Conservation (phyloP, 2,329 filamentous ascomycete genomes). For the Tolypocladium amazonense region DNA sequence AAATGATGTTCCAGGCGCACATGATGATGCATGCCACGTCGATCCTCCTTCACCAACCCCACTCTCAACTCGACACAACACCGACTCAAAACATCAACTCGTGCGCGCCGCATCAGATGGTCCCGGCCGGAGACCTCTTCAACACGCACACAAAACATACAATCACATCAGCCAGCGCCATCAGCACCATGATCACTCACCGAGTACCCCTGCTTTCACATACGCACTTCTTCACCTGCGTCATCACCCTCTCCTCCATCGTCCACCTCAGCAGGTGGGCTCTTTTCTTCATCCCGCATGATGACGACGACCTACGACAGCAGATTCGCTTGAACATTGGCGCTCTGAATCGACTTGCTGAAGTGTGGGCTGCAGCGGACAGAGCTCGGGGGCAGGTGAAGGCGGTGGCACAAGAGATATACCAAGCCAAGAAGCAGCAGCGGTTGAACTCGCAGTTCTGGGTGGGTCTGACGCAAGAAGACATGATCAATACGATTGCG, state of each 20-base stretch:
- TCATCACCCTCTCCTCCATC: constrained; percentile 67
- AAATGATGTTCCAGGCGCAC: constrained; percentile 85
- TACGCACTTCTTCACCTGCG: constrained; percentile 76
- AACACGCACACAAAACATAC: constrained; percentile 71
- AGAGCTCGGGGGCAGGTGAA: constrained; percentile 64
- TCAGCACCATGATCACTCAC: constrained; percentile 65
- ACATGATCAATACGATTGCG: constrained; percentile 43
- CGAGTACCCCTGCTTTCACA: constrained; percentile 62
- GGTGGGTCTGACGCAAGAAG: constrained; percentile 42
- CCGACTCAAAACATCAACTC: constrained; percentile 49
- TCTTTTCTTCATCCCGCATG: constrained; percentile 46
- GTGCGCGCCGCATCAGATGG: constrained; percentile 50
- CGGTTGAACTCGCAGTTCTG: constrained; percentile 42
- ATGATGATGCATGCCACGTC: constrained; percentile 61
- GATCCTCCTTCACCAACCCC: constrained; percentile 70
- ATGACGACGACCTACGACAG: constrained; percentile 59
- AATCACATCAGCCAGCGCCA: constrained; percentile 65
- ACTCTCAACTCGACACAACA: constrained; percentile 61
- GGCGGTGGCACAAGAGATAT: constrained; percentile 69
- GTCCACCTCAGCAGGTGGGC: constrained; percentile 75
- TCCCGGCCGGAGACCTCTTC: constrained; percentile 38
- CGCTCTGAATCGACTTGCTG: constrained; percentile 56
- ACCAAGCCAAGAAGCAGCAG: constrained; percentile 45
- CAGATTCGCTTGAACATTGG: constrained; percentile 71
- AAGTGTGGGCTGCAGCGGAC: constrained; percentile 63